Evolutionary conservation across 345 rosid genomes (phyloP).

Genomic region (Laguncularia racemosa): DNA sequence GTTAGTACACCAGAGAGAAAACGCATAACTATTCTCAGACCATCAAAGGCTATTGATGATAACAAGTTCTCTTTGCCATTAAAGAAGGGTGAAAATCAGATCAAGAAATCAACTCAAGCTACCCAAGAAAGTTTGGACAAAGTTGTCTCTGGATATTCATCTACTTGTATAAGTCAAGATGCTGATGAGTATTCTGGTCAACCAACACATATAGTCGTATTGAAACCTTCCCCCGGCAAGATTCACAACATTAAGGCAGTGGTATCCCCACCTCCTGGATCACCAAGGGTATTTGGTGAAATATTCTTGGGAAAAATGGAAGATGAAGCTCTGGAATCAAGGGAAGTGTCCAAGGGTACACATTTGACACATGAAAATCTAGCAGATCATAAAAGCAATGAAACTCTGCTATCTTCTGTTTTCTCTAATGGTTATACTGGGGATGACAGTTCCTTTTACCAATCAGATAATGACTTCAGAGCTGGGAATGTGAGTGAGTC

Average conservation of each 20-base stretch:
- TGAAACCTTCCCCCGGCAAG: constrained; percentile 79
- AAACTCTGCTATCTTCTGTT: constrained; percentile 72
- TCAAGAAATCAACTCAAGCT: constrained; percentile 31
- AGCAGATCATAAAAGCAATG: constrained; percentile 61
- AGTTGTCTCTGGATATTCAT: constrained; percentile 29
- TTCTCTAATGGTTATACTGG: constrained; percentile 76
- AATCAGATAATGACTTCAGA: constrained; percentile 51
- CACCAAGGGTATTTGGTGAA: constrained; percentile 34
- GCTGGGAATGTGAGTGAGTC: constrained; percentile 64
- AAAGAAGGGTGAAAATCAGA: constrained; percentile 39
- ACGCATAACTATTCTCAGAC: constrained; percentile 82
- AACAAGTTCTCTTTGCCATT: constrained; percentile 33
- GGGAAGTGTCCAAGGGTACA: constrained; percentile 55
- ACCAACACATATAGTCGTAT: constrained; percentile 78
- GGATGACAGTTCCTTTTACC: constrained; percentile 81
- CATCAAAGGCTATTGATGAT: constrained; percentile 61
- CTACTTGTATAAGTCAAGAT: constrained; percentile 29
- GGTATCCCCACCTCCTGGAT: constrained; percentile 41
- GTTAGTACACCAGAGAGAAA: constrained; percentile 60
- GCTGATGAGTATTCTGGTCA: constrained; percentile 51
- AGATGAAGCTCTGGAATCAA: constrained; percentile 49
- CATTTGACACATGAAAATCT: constrained; percentile 41
- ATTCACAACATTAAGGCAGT: constrained; percentile 35
- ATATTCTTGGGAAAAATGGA: constrained; percentile 38
- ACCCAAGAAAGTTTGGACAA: constrained; percentile 39